Base-by-base conservation (phyloP, 441 rosid species). In the Gossypium laxum region DNA sequence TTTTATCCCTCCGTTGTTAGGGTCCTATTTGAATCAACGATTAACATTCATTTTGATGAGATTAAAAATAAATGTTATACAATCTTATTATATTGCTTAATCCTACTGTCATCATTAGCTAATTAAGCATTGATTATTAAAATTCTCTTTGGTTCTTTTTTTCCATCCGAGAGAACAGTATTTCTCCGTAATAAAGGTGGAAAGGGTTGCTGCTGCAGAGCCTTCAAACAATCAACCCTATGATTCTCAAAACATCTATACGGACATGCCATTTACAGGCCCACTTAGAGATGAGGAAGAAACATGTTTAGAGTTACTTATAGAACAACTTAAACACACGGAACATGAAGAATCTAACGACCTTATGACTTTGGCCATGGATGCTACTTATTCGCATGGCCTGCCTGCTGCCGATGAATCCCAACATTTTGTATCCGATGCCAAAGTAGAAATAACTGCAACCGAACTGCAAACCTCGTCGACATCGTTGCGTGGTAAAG, bases 201-300 rank as follows among this genome's bases (percentile, higher is more conserved):
- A 61, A 43, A 61, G 38, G 19, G 30, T 57, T 34, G 71, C 12
- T 26, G 62, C 50, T 21, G 58, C 50, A 2, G 70, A 76, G 41
- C 32, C 22, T 45, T 51, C 67, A 50, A 12, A 15, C 50, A 10
- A 18, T 38, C 50, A 10, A 18, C 8, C 18, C 0, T 17, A 55
- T 41, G 19, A 60, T 11, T 30, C 22, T 3, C 12, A 58, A 58
- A 70, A 51, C 73, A 34, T 10, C 15, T 5, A 34, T 0, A 32
- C 10, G 48, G 38, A 34, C 4, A 0, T 17, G 67, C 50, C 50
- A 8, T 62, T 68, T 5, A 75, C 63, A n/a, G 38, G 72, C 69
- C 61, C 72, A 47, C 81, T 79, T 47, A 78, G 72, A 22, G 87
- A 87, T 6, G 96, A 87, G 70, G 93, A 86, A 58, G 87, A 89